Base-by-base conservation (phyloP, 2,329 filamentous ascomycete genomes). In the Fusarium transvaalense region DNA sequence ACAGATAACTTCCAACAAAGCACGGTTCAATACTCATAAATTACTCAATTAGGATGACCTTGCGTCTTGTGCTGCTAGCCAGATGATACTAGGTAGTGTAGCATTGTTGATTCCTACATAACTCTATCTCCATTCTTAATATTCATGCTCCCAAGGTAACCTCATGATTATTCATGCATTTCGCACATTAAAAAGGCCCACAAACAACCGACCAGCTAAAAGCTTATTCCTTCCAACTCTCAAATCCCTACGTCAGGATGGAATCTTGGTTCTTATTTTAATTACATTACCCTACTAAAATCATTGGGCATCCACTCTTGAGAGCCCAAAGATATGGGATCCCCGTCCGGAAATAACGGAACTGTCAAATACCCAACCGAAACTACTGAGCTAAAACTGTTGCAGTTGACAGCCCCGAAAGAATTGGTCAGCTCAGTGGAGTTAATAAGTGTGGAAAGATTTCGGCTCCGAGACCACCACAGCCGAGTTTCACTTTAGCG, bases 201-300 rank as follows among this genome's bases (percentile, higher is more conserved):
- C 35, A 45, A 52, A 19, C 14, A 56, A 38, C 14, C 27, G 37
- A 43, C 35, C 27, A 19, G 31, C 27, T 10, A 39, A 45, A 58
- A 46, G 17, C 17, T 59, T 51, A 50, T 37, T 48, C 6, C 43
- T 23, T 15, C 34, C 23, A 32, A 25, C 17, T 39, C 37, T 38
- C 27, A 23, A 32, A 42, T 35, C 15, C 39, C 10, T 25, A 19
- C 25, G n/a, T 32, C 23, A n/a, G n/a, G 25, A 27, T 27, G 25
- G 43, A 64, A 46, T 25, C 52, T 41, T 46, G 61, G 52, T 35
- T 59, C 34, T 64, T 34, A 27, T 64, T 64, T 64, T 52, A 41
- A 64, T 64, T 64, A 23, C 47, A 15, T 50, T 50, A 38, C 23
- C 13, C 7, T 35, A 39, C 23, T 12, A 35, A 46, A 19, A 32